Conservation (phyloP, 164 flowering plant genomes). For the Liquidambar formosana region DNA sequence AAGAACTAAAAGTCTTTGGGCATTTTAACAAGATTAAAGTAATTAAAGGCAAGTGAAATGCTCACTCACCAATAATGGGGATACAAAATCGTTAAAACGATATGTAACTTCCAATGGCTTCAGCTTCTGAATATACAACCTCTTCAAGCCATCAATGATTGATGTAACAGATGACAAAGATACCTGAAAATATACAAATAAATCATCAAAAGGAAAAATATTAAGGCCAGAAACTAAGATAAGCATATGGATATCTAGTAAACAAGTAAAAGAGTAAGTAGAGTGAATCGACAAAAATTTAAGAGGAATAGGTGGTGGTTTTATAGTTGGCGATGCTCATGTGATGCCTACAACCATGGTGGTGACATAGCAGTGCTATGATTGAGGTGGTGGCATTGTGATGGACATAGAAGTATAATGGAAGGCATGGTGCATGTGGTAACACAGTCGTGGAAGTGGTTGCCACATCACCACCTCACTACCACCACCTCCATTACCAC, state of each 20-base stretch:
- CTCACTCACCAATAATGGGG: constrained; percentile 78
- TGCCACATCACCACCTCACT: too few species aligned
- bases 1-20: background rate
- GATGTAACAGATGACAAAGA: constrained; percentile 80
- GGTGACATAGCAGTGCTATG: background rate
- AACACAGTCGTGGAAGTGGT: background rate
- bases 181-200: constrained; percentile 29
- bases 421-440: background rate
- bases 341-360: background rate
- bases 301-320: background rate
- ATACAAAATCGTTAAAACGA: constrained; percentile 87
- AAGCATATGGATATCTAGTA: background rate
- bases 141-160: constrained; percentile 89
- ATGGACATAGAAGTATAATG: background rate
- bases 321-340: background rate
- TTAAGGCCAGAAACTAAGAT: background rate
- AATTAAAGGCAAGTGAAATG: background rate
- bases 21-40: background rate
- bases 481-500: too few species aligned
- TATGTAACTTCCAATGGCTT: constrained; percentile 89
- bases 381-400: background rate
- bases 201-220: background rate
- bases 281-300: background rate
- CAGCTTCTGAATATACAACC: constrained; percentile 77
- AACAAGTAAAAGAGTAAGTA: background rate